phyloP scores from a whole-genome alignment of 164 flowering plant species.

The Magnolia officinalis region DNA sequence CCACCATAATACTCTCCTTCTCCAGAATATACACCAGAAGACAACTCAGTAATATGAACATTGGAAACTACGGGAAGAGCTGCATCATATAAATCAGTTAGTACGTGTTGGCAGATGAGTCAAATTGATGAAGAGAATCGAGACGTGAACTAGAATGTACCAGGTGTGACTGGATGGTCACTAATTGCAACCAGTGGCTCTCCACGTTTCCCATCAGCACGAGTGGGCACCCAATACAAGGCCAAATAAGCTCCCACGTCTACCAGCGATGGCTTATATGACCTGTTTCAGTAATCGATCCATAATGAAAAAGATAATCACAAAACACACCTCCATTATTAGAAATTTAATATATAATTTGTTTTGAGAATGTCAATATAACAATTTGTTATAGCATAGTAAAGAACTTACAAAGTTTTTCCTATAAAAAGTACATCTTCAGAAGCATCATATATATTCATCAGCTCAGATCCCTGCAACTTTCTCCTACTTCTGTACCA shows the following conservation, averaged over 20 bases:
- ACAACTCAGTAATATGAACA: constrained; percentile 56
- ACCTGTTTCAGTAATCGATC: constrained; percentile 35
- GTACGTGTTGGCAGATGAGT: neutral
- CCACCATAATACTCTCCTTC: constrained; percentile 95
- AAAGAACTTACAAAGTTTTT: constrained; percentile 54
- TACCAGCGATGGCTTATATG: constrained; percentile 74
- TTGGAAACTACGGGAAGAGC: constrained; percentile 74
- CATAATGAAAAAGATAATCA: neutral
- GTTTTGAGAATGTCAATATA: neutral
- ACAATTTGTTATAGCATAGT: neutral
- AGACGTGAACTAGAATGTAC: constrained; percentile 30
- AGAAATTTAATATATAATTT: neutral
- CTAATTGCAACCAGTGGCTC: constrained; percentile 61
- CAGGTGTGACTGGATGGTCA: constrained; percentile 64
- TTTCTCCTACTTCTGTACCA: constrained; percentile 70
- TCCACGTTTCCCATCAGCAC: constrained; percentile 77
- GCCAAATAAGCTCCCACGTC: constrained; percentile 90
- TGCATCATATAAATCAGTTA: constrained; percentile 29
- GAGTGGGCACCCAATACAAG: constrained; percentile 80
- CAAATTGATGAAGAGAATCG: neutral
- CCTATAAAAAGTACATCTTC: constrained; percentile 49
- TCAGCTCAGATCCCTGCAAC: constrained; percentile 48
- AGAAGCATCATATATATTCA: constrained; percentile 34
- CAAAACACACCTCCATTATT: neutral
- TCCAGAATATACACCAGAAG: constrained; percentile 61